These are phyloP conservation scores for Solanum hybrid DNA, from an alignment of 305 asterid species.

Conservation along the genomic window DNA sequence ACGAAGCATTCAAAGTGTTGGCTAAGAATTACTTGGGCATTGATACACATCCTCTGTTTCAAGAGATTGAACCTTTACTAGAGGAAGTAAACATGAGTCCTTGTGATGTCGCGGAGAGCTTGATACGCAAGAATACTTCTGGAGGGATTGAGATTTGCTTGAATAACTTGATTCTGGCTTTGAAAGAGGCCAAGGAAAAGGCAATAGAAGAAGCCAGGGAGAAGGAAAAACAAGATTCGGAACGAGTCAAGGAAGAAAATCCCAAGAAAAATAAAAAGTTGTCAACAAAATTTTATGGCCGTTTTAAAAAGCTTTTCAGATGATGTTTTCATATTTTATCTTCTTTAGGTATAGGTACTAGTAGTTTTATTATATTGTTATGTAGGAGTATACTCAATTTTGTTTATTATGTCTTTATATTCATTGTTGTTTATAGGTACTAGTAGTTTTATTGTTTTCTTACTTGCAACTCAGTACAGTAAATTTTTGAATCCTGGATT, in stretches of 20 bases:
- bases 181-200: neutral
- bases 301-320: neutral
- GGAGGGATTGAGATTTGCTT: neutral
- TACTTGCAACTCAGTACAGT: neutral
- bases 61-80: neutral
- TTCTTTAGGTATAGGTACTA: neutral
- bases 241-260: neutral
- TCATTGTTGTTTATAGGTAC: neutral
- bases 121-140: neutral
- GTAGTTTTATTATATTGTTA: neutral
- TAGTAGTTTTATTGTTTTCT: neutral
- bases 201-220: neutral
- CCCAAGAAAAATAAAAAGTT: neutral
- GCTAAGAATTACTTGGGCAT: neutral
- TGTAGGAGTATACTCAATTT: neutral
- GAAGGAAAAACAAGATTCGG: neutral
- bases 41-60: neutral
- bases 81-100: constrained; percentile 1
- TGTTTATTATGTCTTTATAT: neutral
- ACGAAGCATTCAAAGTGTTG: constrained; percentile 7
- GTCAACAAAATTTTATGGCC: neutral
- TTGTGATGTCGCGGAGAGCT: neutral
- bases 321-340: neutral
- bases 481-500: neutral
- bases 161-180: neutral